Percentiles rank a stretch among this genome's conserved stretches.
phyloP scores from a whole-genome alignment of 2,329 filamentous ascomycete genomes.

The Alternaria gansuensis region DNA sequence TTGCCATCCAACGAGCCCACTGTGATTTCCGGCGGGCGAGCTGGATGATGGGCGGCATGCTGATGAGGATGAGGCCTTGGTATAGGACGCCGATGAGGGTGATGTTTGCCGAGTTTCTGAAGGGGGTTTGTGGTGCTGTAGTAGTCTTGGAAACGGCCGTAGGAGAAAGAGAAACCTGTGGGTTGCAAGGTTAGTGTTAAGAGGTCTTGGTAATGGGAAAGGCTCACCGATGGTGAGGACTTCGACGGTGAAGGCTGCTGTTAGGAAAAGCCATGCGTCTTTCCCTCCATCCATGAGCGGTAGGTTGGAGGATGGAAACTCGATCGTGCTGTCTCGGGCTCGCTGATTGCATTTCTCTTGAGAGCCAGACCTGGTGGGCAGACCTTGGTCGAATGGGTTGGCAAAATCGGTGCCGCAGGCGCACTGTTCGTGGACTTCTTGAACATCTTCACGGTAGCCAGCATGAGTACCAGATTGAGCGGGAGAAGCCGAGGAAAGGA shows the following conservation, averaged over 20 bases:
- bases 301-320: conserved; percentile 2
- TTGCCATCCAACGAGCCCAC: conserved; percentile 42
- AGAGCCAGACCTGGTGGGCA: background rate
- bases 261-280: conserved; percentile 31
- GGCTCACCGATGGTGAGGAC: conserved; percentile 39
- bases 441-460: background rate
- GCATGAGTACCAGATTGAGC: background rate
- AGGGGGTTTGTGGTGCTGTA: conserved; percentile 68
- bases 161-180: conserved; percentile 71
- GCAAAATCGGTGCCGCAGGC: background rate
- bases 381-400: background rate
- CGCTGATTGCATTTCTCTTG: background rate
- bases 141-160: conserved; percentile 75
- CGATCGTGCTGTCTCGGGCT: background rate
- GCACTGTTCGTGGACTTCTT: background rate
- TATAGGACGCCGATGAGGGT: conserved; percentile 71
- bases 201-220: background rate
- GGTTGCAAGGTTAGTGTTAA: background rate
- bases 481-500: background rate
- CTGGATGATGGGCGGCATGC: conserved; percentile 51
- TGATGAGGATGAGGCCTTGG: conserved; percentile 59
- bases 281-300: conserved; percentile 30
- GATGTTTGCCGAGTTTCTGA: conserved; percentile 62
- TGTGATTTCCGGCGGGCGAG: conserved; percentile 44
- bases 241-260: conserved; percentile 59